Evolutionary conservation across 2,329 filamentous ascomycete species (phyloP).

Genomic region (Fusarium sacchari): DNA sequence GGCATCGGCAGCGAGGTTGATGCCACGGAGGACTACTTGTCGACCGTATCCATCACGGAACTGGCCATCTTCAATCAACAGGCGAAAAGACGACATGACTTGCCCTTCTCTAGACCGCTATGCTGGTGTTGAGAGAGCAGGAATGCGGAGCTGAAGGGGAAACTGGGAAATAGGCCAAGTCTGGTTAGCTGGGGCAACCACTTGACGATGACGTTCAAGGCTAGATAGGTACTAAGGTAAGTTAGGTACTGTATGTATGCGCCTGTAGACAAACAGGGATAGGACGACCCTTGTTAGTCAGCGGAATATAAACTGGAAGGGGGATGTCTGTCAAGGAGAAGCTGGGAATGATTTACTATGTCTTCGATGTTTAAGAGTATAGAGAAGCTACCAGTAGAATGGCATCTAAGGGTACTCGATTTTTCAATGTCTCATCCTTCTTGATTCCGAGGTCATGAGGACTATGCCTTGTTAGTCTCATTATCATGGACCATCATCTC

Average conservation of each 20-base stretch:
- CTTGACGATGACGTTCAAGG: slow-evolving; percentile 40
- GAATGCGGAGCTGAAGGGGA: slow-evolving; percentile 9
- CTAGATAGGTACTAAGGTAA: no score
- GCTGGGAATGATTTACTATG: not conserved
- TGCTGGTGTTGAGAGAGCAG: slow-evolving; percentile 10
- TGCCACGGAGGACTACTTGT: slow-evolving; percentile 88
- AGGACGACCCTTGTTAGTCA: slow-evolving; percentile 32
- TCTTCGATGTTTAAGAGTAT: not conserved
- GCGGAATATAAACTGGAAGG: not conserved
- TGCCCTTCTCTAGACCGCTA: slow-evolving; percentile 5
- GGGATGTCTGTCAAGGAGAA: not conserved
- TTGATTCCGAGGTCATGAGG: slow-evolving; percentile 21
- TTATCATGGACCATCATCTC: not conserved
- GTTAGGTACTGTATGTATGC: no score
- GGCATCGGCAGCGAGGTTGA: slow-evolving; percentile 91
- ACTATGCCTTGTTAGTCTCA: not conserved
- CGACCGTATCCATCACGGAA: slow-evolving; percentile 86
- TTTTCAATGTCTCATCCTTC: not conserved
- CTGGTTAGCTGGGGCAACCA: slow-evolving; percentile 24
- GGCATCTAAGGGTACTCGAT: not conserved
- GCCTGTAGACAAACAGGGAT: slow-evolving; percentile 13
- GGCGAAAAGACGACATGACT: slow-evolving; percentile 76
- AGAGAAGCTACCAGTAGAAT: not conserved
- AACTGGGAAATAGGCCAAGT: slow-evolving; percentile 27
- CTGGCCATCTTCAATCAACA: slow-evolving; percentile 84